These are phyloP conservation scores for Rhodocollybia butyracea DNA, from an alignment of 768 basidiomycete species.

Conservation along the genomic window DNA sequence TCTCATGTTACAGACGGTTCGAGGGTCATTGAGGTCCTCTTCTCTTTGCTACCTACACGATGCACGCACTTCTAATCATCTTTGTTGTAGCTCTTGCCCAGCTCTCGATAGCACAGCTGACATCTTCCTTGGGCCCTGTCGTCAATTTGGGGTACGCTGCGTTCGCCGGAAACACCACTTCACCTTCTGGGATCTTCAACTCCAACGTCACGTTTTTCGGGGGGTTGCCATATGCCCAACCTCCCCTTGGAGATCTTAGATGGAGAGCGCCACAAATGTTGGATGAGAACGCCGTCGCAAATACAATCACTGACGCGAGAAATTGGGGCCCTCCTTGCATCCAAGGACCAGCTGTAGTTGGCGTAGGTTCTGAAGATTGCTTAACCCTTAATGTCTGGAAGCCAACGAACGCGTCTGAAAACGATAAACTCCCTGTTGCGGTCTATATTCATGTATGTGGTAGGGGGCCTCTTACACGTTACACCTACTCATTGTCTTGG, in stretches of 20 bases:
- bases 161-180: conserved; percentile 37
- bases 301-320: conserved; percentile 35
- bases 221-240: conserved; percentile 38
- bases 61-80: too few species aligned
- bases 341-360: conserved; percentile 42
- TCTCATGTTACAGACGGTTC: too few species aligned
- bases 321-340: conserved; percentile 44
- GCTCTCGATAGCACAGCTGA: not conserved
- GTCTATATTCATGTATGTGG: conserved; percentile 39
- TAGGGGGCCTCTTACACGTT: not conserved
- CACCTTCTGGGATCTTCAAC: conserved; percentile 29
- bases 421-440: conserved; percentile 35
- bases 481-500: not conserved
- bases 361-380: conserved; percentile 44
- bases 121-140: conserved; percentile 25
- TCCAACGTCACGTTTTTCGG: conserved; percentile 41
- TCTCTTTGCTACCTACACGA: too few species aligned
- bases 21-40: too few species aligned
- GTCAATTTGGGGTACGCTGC: conserved; percentile 39
- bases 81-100: too few species aligned
- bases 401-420: conserved; percentile 31
- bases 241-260: conserved; percentile 36
- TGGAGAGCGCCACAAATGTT: conserved; percentile 35
- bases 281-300: conserved; percentile 24
- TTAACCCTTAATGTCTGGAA: conserved; percentile 41